Conservation (phyloP, 805 yeast species). For the Hanseniaspora clermontiae region DNA sequence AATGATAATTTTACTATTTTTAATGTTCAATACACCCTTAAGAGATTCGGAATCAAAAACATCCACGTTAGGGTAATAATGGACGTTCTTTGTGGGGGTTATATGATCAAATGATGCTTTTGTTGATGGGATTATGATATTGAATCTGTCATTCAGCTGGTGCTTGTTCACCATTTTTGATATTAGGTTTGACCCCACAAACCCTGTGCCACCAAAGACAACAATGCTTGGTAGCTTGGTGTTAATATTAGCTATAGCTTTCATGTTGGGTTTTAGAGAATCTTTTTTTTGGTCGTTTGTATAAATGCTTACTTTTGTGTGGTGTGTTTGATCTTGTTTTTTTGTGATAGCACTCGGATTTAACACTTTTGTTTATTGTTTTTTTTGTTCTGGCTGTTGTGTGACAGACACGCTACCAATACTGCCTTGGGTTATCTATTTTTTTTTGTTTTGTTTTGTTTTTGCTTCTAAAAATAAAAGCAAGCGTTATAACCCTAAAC, state of each 20-base stretch:
- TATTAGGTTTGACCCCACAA: conserved; percentile 61
- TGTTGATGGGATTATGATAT: conserved; percentile 52
- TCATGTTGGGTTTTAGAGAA: neutral
- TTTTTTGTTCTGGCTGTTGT: too few species aligned
- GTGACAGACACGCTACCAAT: too few species aligned
- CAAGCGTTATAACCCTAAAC: neutral
- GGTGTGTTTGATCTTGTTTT: too few species aligned
- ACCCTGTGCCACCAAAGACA: conserved; percentile 84
- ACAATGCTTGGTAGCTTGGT: conserved; percentile 30
- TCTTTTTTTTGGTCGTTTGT: neutral
- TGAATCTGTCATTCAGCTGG: conserved; percentile 48
- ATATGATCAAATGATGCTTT: conserved; percentile 35
- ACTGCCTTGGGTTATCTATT: neutral
- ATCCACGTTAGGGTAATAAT: conserved; percentile 41
- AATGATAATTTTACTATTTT: conserved; percentile 52
- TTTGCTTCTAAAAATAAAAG: neutral
- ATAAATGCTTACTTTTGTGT: neutral
- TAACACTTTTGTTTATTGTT: too few species aligned
- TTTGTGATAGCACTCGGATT: too few species aligned
- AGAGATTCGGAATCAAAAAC: conserved; percentile 55
- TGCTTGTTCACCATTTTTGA: conserved; percentile 28
- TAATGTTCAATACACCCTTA: conserved; percentile 28
- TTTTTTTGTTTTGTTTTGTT: neutral
- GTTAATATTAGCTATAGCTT: neutral
- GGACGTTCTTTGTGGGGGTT: conserved; percentile 30